phyloP scores from a whole-genome alignment of 768 basidiomycete genomes.

The Pleurotus eryngii region DNA sequence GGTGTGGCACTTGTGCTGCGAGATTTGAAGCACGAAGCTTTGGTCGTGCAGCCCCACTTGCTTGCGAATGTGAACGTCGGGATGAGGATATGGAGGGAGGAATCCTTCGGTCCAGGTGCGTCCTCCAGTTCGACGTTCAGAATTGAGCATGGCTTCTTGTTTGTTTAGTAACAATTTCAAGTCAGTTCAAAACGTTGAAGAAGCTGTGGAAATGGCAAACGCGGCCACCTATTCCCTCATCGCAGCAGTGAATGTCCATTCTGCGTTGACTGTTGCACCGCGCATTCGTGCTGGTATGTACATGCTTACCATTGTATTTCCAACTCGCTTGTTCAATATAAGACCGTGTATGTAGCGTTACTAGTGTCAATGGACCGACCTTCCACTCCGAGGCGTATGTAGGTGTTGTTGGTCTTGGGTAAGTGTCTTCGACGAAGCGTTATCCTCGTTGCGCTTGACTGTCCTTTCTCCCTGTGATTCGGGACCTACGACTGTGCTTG shows the following conservation, averaged over 20 bases:
- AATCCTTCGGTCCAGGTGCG: slow-evolving; percentile 60
- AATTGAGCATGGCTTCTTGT: background rate
- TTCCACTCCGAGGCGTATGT: slow-evolving; percentile 39
- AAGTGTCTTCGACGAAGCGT: slow-evolving; percentile 16
- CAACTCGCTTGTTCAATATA: background rate
- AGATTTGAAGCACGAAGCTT: slow-evolving; percentile 34
- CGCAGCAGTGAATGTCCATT: slow-evolving; percentile 37
- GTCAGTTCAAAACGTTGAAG: slow-evolving; percentile 44
- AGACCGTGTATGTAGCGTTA: too few species aligned
- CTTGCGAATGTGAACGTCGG: slow-evolving; percentile 43
- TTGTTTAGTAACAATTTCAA: slow-evolving; percentile 35
- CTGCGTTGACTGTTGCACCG: slow-evolving; percentile 42
- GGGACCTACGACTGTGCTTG: background rate
- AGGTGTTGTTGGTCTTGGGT: slow-evolving; percentile 45
- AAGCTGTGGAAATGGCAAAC: slow-evolving; percentile 56
- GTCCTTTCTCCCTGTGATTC: background rate
- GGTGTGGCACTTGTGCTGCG: slow-evolving; percentile 48
- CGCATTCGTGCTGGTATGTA: slow-evolving; percentile 44
- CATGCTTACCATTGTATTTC: background rate
- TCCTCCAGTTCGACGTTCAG: background rate
- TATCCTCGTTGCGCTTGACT: too few species aligned
- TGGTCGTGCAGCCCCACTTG: slow-evolving; percentile 52
- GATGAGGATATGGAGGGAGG: slow-evolving; percentile 52
- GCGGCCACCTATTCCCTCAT: slow-evolving; percentile 48
- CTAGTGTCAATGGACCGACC: slow-evolving; percentile 54